Evolutionary conservation across 2,329 filamentous ascomycete species (phyloP).

Genomic region (Arthroderma uncinatum): DNA sequence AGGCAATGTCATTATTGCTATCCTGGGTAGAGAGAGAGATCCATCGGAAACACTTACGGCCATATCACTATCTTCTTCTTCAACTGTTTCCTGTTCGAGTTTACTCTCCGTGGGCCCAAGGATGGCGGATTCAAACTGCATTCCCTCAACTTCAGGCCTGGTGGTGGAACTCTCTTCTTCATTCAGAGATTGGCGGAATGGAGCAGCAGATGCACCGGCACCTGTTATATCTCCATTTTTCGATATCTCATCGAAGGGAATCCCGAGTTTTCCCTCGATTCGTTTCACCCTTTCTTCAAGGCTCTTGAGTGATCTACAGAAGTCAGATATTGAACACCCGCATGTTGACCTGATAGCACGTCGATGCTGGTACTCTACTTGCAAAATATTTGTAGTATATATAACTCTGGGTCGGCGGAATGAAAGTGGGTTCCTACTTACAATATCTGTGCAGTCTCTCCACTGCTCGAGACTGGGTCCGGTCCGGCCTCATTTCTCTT

Average conservation of each 20-base stretch:
- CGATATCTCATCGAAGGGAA: not conserved
- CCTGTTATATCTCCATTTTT: not conserved
- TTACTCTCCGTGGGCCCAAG: not conserved
- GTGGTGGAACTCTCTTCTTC: not conserved
- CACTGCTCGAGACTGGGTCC: not conserved
- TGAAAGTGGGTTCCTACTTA: not conserved
- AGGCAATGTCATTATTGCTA: not conserved
- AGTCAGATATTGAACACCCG: not conserved
- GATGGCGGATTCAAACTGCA: not conserved
- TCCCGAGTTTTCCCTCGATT: constrained; percentile 4
- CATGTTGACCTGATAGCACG: not conserved
- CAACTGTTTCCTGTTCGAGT: not conserved
- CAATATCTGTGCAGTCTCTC: not conserved
- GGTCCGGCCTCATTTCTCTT: not conserved
- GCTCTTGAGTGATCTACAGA: not conserved
- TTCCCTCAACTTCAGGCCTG: not conserved
- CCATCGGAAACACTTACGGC: not conserved
- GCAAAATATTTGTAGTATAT: not conserved
- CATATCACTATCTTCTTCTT: not conserved
- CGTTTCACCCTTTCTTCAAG: constrained; percentile 6
- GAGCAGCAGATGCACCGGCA: not conserved
- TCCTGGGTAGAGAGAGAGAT: not conserved
- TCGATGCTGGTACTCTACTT: not conserved
- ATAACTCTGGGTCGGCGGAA: not conserved
- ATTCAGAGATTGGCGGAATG: not conserved